phyloP scores from a whole-genome alignment of 176 grass and related monocot genomes.

The Hordeum marinum region DNA sequence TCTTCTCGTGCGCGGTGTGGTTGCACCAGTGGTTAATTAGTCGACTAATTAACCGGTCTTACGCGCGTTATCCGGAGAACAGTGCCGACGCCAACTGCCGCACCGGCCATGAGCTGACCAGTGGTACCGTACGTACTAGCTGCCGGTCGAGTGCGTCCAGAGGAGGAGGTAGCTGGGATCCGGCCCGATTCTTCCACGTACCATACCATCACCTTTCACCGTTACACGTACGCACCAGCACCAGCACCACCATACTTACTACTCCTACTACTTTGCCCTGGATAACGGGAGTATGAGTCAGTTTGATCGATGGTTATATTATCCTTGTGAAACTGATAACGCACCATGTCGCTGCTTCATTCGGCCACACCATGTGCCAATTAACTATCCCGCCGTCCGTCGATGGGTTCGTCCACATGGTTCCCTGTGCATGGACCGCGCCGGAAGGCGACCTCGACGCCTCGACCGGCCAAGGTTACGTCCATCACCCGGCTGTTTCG shows the following conservation, averaged over 20 bases:
- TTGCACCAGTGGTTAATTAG: too few relatives aligned
- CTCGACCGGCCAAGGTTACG: neutral
- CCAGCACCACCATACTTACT: too few relatives aligned
- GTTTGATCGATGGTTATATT: too few relatives aligned
- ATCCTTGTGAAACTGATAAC: too few relatives aligned
- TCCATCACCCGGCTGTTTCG: neutral
- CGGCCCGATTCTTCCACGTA: neutral
- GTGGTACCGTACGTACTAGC: too few relatives aligned
- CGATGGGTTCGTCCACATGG: neutral
- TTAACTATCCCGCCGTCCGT: neutral
- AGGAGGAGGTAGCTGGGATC: neutral
- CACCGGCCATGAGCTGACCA: neutral
- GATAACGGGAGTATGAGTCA: too few relatives aligned
- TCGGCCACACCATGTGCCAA: neutral
- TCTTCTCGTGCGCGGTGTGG: too few relatives aligned
- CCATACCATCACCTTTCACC: neutral
- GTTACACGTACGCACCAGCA: neutral
- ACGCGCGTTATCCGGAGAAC: neutral
- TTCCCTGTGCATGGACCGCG: neutral
- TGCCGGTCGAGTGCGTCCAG: neutral
- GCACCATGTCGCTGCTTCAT: too few relatives aligned
- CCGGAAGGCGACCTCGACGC: too few relatives aligned
- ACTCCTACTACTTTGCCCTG: too few relatives aligned
- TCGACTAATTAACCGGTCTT: neutral
- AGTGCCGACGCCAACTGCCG: neutral